phyloP scores from a whole-genome alignment of 139 green algal genomes.

The Tetraselmis chui region DNA sequence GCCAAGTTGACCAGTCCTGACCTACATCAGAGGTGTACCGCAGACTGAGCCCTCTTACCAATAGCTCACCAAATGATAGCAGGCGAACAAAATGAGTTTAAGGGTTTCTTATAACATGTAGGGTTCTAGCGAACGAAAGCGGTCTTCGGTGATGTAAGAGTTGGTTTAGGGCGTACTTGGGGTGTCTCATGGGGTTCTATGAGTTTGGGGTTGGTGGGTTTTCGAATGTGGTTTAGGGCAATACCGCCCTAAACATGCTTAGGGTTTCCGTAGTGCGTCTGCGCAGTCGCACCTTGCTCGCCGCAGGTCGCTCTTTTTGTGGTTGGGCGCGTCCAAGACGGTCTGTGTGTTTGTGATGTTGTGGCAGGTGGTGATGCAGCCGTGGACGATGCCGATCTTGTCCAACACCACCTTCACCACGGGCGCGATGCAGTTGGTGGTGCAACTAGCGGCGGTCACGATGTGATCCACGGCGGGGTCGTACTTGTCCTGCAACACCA shows the following conservation, averaged over 20 bases:
- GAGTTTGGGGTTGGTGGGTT: no score
- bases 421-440: conserved; percentile 84
- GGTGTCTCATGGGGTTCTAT: no score
- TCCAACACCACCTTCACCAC: conserved; percentile 73
- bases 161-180: no score
- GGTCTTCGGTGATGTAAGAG: no score
- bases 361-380: conserved; percentile 85
- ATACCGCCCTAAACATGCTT: background rate
- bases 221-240: no score
- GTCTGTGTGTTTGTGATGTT: conserved; percentile 83
- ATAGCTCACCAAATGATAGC: no score
- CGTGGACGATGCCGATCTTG: conserved; percentile 72
- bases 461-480: conserved; percentile 59
- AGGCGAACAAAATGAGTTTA: no score
- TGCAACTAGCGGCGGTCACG: conserved; percentile 81
- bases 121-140: no score
- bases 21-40: conserved; percentile 27
- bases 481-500: conserved; percentile 47
- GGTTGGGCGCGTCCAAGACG: conserved; percentile 67
- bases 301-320: conserved; percentile 77
- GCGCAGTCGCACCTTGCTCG: conserved; percentile 45
- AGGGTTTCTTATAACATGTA: no score
- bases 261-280: no score
- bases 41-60: no score
- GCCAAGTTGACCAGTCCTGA: conserved; percentile 74